Evolutionary conservation across 2,329 filamentous ascomycete genomes (phyloP).

Genomic region (Fusarium oxysporum): DNA sequence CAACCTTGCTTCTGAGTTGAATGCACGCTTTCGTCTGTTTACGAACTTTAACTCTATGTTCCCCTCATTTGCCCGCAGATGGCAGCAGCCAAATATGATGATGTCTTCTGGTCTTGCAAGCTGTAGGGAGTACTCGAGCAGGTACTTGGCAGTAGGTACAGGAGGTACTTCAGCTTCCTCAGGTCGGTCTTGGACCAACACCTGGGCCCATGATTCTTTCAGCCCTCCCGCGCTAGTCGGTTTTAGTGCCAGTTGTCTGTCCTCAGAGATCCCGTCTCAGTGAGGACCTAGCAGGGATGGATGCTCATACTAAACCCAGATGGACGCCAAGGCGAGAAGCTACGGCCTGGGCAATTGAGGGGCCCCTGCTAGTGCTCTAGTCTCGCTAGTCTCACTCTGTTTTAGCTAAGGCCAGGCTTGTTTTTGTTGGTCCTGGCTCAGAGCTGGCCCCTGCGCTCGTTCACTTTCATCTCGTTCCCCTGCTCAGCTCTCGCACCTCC

Average conservation of each 20-base stretch:
- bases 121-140: background rate
- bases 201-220: conserved; percentile 49
- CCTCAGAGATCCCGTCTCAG: conserved; percentile 49
- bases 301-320: conserved; percentile 6
- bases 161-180: conserved; percentile 10
- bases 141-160: background rate
- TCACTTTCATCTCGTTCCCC: conserved; percentile 26
- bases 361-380: conserved; percentile 14
- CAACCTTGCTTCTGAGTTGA: background rate
- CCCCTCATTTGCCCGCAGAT: background rate
- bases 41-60: background rate
- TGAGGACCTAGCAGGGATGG: conserved; percentile 24
- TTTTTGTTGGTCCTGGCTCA: conserved; percentile 14
- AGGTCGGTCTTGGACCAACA: conserved; percentile 26
- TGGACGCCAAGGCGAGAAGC: conserved; percentile 34
- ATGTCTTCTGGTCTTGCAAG: conserved; percentile 5
- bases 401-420: conserved; percentile 20
- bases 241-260: conserved; percentile 42
- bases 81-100: background rate
- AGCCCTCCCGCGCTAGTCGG: conserved; percentile 54
- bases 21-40: background rate
- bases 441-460: conserved; percentile 27
- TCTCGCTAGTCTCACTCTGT: conserved; percentile 20
- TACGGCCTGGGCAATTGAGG: conserved; percentile 30
- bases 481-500: background rate